Evolutionary conservation across 805 yeast species (phyloP).

Genomic region (Suhomyces xylopsoci): DNA sequence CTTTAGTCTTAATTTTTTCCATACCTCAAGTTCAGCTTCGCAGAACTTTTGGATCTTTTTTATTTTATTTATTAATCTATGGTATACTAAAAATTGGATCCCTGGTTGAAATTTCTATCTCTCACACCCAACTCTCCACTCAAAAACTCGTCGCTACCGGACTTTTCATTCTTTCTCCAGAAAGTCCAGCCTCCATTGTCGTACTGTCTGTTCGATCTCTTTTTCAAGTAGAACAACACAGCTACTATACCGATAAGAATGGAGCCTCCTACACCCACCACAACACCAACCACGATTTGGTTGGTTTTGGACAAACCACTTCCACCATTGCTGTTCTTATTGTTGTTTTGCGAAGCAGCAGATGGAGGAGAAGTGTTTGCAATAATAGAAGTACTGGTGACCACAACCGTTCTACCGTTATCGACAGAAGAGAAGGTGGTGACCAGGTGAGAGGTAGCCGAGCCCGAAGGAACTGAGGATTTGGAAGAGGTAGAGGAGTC

Average conservation of each 20-base stretch:
- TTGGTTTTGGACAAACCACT: conserved; percentile 42
- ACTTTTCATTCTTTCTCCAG: conserved; percentile 47
- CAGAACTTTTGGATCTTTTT: no score
- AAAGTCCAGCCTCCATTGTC: conserved; percentile 42
- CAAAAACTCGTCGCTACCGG: conserved; percentile 38
- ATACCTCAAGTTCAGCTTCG: no score
- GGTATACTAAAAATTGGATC: conserved; percentile 36
- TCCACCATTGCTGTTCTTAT: conserved; percentile 10
- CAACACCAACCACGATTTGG: conserved; percentile 45
- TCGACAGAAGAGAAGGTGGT: conserved; percentile 33
- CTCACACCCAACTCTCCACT: conserved; percentile 48
- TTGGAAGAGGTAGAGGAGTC: neutral
- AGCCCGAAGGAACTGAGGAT: neutral
- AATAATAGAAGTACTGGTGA: conserved; percentile 37
- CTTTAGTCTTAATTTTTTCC: no score
- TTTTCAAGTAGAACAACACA: conserved; percentile 33
- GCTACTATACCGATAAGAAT: conserved; percentile 34
- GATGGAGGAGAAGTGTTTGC: conserved; percentile 20
- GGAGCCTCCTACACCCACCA: conserved; percentile 46
- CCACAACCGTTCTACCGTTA: conserved; percentile 36
- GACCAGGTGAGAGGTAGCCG: conserved; percentile 5
- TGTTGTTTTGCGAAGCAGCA: conserved; percentile 17
- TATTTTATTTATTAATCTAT: neutral
- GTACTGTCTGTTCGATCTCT: conserved; percentile 27
- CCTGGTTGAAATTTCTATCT: conserved; percentile 46